These are phyloP conservation scores for Annulohypoxylon stygium DNA, from an alignment of 495 filamentous ascomycete species.

Conservation along the genomic window DNA sequence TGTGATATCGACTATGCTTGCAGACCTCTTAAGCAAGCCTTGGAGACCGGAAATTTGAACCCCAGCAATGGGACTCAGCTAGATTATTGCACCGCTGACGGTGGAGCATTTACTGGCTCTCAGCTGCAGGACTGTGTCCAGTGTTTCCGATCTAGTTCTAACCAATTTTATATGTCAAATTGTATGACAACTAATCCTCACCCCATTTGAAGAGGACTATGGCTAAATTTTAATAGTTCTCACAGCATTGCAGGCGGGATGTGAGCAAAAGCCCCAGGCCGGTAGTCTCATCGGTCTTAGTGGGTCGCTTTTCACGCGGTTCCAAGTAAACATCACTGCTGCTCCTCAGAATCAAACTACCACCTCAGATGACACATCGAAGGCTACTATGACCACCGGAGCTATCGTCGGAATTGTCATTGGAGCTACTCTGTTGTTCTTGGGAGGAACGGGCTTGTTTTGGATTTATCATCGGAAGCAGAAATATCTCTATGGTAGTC, in stretches of 20 bases:
- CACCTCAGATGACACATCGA: slow-evolving; percentile 24
- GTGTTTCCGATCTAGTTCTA: slow-evolving; percentile 48
- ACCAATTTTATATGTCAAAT: slow-evolving; percentile 50
- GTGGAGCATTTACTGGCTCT: slow-evolving; percentile 30
- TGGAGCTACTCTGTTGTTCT: slow-evolving; percentile 55
- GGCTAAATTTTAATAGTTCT: slow-evolving; percentile 51
- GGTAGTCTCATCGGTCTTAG: slow-evolving; percentile 52
- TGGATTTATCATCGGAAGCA: slow-evolving; percentile 58
- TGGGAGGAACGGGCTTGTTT: slow-evolving; percentile 56
- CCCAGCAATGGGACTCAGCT: slow-evolving; percentile 38
- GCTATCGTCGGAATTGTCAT: slow-evolving; percentile 62
- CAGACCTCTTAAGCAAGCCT: slow-evolving; percentile 43
- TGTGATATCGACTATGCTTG: slow-evolving; percentile 51
- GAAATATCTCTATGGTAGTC: slow-evolving; percentile 39
- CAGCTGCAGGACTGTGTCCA: slow-evolving; percentile 45
- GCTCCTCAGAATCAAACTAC: slow-evolving; percentile 37
- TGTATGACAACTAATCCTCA: slow-evolving; percentile 37
- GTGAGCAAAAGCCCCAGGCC: slow-evolving; percentile 54
- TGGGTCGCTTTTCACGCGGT: slow-evolving; percentile 52
- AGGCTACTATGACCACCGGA: slow-evolving; percentile 54
- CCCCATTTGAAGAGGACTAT: not conserved
- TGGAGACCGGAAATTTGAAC: slow-evolving; percentile 43
- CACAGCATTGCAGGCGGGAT: slow-evolving; percentile 56
- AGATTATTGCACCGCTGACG: slow-evolving; percentile 50
- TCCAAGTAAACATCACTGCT: slow-evolving; percentile 53